These are phyloP conservation scores for Cokeromyces recurvatus DNA, from an alignment of 371 early-diverging fungal genomes.

Conservation along the genomic window DNA sequence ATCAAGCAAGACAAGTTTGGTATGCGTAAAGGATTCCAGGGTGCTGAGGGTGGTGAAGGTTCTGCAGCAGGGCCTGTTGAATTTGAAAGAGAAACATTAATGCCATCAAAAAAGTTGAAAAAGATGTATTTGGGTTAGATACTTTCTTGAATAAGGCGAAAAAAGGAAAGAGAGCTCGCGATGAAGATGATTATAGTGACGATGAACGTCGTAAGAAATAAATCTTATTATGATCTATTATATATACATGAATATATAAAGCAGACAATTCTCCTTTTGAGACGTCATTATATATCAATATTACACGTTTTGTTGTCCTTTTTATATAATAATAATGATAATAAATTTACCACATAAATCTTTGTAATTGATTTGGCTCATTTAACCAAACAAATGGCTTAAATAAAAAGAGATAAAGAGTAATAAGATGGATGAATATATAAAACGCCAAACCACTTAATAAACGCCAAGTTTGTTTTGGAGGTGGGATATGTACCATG, in stretches of 20 bases:
- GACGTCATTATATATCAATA: not conserved
- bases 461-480: slow-evolving; percentile 3
- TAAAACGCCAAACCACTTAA: slow-evolving; percentile 29
- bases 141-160: slow-evolving; percentile 55
- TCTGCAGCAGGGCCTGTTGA: slow-evolving; percentile 80
- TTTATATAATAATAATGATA: too few species aligned
- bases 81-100: slow-evolving; percentile 76
- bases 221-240: not conserved
- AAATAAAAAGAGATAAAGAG: slow-evolving; percentile 67
- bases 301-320: too few species aligned
- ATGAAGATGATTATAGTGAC: slow-evolving; percentile 14
- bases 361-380: slow-evolving; percentile 61
- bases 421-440: slow-evolving; percentile 48
- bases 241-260: not conserved
- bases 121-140: slow-evolving; percentile 59
- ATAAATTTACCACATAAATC: slow-evolving; percentile 96
- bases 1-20: slow-evolving; percentile 71
- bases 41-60: slow-evolving; percentile 50
- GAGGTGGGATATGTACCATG: slow-evolving; percentile 57
- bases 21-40: slow-evolving; percentile 61
- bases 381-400: slow-evolving; percentile 71
- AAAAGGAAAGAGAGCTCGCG: slow-evolving; percentile 34
- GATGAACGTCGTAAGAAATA: slow-evolving; percentile 12
- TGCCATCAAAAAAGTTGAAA: slow-evolving; percentile 18
- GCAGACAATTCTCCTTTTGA: not conserved